Evolutionary conservation across 805 yeast genomes (phyloP).

Genomic region (Cyberlindnera xylosilytica): DNA sequence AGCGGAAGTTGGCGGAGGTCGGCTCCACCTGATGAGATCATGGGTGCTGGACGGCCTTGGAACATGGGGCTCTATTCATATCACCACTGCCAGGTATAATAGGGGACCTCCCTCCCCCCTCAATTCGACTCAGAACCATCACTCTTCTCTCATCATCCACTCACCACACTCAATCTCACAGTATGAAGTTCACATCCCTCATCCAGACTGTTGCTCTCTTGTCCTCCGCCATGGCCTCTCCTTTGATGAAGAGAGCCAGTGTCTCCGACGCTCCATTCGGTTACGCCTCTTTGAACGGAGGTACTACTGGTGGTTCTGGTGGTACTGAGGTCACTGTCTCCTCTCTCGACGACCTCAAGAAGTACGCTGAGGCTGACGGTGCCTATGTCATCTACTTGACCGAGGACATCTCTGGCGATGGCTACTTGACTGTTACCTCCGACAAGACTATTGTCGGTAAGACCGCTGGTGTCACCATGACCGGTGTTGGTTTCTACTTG

Average conservation of each 20-base stretch:
- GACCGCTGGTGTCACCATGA: slow-evolving; percentile 5
- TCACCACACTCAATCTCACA: too few relatives aligned
- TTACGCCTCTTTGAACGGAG: slow-evolving; percentile 4
- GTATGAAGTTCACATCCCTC: too few relatives aligned
- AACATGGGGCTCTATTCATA: too few relatives aligned
- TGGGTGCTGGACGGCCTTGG: too few relatives aligned
- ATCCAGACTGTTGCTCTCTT: too few relatives aligned
- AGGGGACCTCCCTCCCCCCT: too few relatives aligned
- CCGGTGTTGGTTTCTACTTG: slow-evolving; percentile 5
- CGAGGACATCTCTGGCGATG: slow-evolving; percentile 4
- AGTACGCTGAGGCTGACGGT: slow-evolving; percentile 3
- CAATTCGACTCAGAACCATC: too few relatives aligned
- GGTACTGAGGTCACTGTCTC: slow-evolving; percentile 5
- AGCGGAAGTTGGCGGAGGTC: too few relatives aligned
- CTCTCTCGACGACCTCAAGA: slow-evolving; percentile 1
- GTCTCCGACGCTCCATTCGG: slow-evolving; percentile 3
- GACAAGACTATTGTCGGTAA: slow-evolving; percentile 9
- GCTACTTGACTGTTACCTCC: slow-evolving; percentile 3
- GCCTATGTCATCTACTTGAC: slow-evolving; percentile 5
- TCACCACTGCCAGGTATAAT: too few relatives aligned
- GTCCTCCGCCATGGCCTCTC: too few relatives aligned
- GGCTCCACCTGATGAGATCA: too few relatives aligned
- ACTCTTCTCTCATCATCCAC: too few relatives aligned
- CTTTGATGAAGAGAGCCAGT: neutral
- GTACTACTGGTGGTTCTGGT: slow-evolving; percentile 9